Base-by-base conservation (phyloP, 2,329 filamentous ascomycete genomes). In the Aspergillus fumigatus region DNA sequence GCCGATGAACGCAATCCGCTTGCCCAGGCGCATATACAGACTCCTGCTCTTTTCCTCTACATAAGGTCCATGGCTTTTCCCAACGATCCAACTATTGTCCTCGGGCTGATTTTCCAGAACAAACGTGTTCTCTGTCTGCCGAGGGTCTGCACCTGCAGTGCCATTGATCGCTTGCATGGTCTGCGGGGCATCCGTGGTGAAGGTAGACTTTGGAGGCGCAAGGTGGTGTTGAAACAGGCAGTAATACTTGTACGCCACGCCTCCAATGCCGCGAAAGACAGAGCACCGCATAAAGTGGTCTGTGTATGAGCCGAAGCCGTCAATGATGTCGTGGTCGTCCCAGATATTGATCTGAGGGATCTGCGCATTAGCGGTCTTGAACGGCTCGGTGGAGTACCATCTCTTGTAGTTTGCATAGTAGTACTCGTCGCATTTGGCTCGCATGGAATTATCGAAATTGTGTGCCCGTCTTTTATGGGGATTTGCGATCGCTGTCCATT, bases 161-260 rank as follows among this genome's bases (percentile, higher is more conserved):
- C 81, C 82, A 38, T 84, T 79, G 4, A 74, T 69, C 26, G 62
- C 72, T 54, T 62, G 73, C 74, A 79, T 83, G 0, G 83, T 85
- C 60, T 80, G 75, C 0, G 82, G 81, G 3, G 82, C 79, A 80
- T 89, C 88, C 1, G 90, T 90, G 2, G 91, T 96, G 71, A 88
- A 97, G 1, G 92, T 96, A 29, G 89, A 92, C 60, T 83, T 79
- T 0, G 93, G 92, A 1, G 93, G 93, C 11, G 92, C 84, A 51
- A 95, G 78, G 67, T 97, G 93, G 65, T 92, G 81, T 65, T 87
- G 84, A 75, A 88, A 87, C 14, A 88, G 77, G 60, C 84, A 77
- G 69, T 87, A 87, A 73, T 87, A 84, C 65, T 84, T 84, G 69
- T 77, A 78, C 7, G 77, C 75, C 21, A 80, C 76, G 26, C 84